Conservation (phyloP, 352 stramenopile species). For the Phytophthora ohioensis region DNA sequence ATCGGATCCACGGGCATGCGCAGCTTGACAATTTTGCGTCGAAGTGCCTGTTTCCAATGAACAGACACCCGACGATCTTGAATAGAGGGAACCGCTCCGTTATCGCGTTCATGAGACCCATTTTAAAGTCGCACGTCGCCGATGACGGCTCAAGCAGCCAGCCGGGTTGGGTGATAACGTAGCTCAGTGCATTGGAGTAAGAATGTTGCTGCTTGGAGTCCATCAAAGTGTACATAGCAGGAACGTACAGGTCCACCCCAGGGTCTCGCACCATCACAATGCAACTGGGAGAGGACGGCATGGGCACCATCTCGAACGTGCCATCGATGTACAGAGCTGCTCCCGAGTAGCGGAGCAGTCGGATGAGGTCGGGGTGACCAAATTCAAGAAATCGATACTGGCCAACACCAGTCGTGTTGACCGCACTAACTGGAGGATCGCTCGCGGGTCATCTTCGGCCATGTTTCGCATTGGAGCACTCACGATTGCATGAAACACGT, state of each 20-base stretch:
- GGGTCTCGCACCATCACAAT: neutral
- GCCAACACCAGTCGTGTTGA: no score
- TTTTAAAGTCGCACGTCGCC: slow-evolving; percentile 28
- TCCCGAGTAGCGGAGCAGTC: neutral
- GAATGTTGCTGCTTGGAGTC: slow-evolving; percentile 18
- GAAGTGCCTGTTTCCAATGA: slow-evolving; percentile 28
- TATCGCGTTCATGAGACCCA: slow-evolving; percentile 18
- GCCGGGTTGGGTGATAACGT: slow-evolving; percentile 15
- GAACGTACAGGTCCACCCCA: neutral
- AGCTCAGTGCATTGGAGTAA: slow-evolving; percentile 12
- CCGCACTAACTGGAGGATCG: no score
- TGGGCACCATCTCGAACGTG: neutral
- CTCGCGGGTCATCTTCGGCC: no score
- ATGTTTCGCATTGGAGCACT: no score
- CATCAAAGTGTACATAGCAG: slow-evolving; percentile 16
- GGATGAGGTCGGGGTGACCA: neutral
- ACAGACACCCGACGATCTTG: slow-evolving; percentile 25
- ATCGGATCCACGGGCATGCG: neutral
- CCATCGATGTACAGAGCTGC: neutral
- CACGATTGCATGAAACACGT: no score
- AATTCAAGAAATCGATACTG: neutral
- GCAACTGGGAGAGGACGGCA: neutral
- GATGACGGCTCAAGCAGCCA: slow-evolving; percentile 3
- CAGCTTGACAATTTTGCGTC: slow-evolving; percentile 20
- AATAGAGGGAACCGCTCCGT: slow-evolving; percentile 13